Evolutionary conservation across 1,284 basidiomycete genomes (phyloP).

Genomic region (Ceratobasidium sp.): DNA sequence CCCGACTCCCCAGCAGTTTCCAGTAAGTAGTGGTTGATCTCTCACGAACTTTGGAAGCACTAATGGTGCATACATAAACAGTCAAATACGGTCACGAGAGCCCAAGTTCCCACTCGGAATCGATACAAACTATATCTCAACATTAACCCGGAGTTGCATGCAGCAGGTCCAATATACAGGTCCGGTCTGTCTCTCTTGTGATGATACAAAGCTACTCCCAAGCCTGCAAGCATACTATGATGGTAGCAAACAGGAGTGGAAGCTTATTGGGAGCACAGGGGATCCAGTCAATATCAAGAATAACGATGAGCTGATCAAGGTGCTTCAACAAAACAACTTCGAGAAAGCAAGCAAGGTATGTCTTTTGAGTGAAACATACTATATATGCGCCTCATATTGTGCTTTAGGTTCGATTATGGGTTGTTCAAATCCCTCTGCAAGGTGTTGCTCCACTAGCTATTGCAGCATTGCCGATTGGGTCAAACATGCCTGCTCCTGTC

Average conservation of each 20-base stretch:
- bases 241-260: constrained; percentile 45
- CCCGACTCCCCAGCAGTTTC: background rate
- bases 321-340: background rate
- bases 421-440: constrained; percentile 50
- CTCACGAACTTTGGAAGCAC: too few species aligned
- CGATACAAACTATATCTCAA: constrained; percentile 49
- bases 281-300: constrained; percentile 49
- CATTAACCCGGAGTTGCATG: constrained; percentile 38
- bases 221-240: constrained; percentile 52
- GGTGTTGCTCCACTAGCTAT: constrained; percentile 39
- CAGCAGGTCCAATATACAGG: constrained; percentile 10
- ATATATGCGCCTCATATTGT: background rate
- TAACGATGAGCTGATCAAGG: constrained; percentile 50
- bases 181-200: constrained; percentile 31
- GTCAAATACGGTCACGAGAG: background rate
- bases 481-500: constrained; percentile 46
- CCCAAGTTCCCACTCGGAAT: constrained; percentile 52
- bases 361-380: too few species aligned
- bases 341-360: constrained; percentile 33
- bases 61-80: too few species aligned
- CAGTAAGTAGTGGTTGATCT: background rate
- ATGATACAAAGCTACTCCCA: constrained; percentile 50
- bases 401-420: constrained; percentile 42
- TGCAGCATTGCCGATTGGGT: constrained; percentile 1
- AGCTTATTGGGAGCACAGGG: constrained; percentile 52